A percentile compares a stretch with the other conserved stretches of the same genome.
phyloP scores from a whole-genome alignment of 495 filamentous ascomycete species.

The Neurospora hispaniola region DNA sequence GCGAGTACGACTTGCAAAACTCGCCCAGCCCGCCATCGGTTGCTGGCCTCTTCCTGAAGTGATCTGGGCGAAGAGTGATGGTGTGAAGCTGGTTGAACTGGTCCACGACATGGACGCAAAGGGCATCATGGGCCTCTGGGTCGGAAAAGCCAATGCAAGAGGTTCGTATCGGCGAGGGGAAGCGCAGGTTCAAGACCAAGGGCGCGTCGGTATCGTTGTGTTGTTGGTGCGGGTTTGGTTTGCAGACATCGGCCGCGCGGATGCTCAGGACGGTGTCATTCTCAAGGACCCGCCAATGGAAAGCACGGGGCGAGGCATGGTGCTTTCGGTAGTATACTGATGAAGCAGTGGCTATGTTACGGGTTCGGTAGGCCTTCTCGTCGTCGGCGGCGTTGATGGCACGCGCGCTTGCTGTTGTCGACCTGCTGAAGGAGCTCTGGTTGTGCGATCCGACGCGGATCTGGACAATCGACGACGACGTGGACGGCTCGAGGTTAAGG shows the following conservation, averaged over 20 bases:
- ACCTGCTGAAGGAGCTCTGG: conserved; percentile 24
- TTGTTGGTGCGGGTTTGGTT: conserved; percentile 31
- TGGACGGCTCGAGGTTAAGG: conserved; percentile 66
- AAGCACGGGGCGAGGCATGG: conserved; percentile 63
- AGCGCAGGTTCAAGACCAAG: conserved; percentile 65
- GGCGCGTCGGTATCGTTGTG: conserved; percentile 53
- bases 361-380: conserved; percentile 60
- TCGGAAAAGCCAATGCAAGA: conserved; percentile 75
- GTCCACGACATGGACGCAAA: conserved; percentile 75
- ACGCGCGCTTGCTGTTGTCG: conserved; percentile 9
- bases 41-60: conserved; percentile 56
- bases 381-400: conserved; percentile 42
- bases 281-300: conserved; percentile 84
- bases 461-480: conserved; percentile 55
- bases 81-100: conserved; percentile 67
- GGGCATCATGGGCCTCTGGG: conserved; percentile 60
- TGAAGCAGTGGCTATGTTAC: conserved; percentile 64
- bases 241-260: conserved; percentile 70
- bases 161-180: conserved; percentile 58
- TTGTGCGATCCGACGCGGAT: conserved; percentile 54
- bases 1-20: conserved; percentile 63
- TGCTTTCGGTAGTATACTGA: conserved; percentile 76
- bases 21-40: conserved; percentile 61
- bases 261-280: conserved; percentile 71
- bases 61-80: conserved; percentile 66